Evolutionary conservation across 495 filamentous ascomycete species (phyloP).

Genomic region (Xylaria venustula): DNA sequence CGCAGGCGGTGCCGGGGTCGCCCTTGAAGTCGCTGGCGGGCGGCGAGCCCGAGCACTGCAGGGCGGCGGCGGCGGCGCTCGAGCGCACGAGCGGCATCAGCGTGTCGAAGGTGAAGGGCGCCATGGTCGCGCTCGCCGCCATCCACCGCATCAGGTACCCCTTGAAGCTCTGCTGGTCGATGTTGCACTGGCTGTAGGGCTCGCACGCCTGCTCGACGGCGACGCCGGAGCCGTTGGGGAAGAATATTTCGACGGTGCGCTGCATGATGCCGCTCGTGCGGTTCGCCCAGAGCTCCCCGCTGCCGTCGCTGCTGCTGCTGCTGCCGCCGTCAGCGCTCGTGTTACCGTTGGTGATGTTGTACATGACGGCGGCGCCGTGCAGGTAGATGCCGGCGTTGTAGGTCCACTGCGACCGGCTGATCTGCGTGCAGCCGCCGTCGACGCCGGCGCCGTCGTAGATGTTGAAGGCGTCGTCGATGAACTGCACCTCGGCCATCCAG

Average conservation of each 20-base stretch:
- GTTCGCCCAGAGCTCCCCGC: constrained; percentile 56
- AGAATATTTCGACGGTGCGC: constrained; percentile 56
- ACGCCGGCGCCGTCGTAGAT: constrained; percentile 68
- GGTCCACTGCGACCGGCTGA: constrained; percentile 68
- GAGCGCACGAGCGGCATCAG: constrained; percentile 58
- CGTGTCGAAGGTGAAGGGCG: constrained; percentile 56
- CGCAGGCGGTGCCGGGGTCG: constrained; percentile 47
- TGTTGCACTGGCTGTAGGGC: constrained; percentile 59
- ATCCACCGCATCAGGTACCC: constrained; percentile 72
- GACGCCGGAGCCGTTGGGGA: constrained; percentile 48
- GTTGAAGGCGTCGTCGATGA: constrained; percentile 60
- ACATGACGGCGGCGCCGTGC: constrained; percentile 74
- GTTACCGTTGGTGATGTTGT: constrained; percentile 55
- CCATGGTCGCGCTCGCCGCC: constrained; percentile 62
- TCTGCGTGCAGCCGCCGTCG: constrained; percentile 54
- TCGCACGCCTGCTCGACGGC: constrained; percentile 74
- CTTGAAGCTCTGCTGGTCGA: constrained; percentile 73
- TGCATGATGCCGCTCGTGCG: constrained; percentile 57
- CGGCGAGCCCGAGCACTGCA: constrained; percentile 59
- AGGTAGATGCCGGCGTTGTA: constrained; percentile 77
- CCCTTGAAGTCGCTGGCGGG: constrained; percentile 47
- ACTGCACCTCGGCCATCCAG: constrained; percentile 60
- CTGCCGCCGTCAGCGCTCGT: constrained; percentile 2
- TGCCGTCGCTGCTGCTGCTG: not conserved
- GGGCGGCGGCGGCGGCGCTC: constrained; percentile 60